A percentile compares a stretch with the other conserved stretches of the same genome.
phyloP scores from a whole-genome alignment of 164 flowering plant species.

The Magnolia officinalis region DNA sequence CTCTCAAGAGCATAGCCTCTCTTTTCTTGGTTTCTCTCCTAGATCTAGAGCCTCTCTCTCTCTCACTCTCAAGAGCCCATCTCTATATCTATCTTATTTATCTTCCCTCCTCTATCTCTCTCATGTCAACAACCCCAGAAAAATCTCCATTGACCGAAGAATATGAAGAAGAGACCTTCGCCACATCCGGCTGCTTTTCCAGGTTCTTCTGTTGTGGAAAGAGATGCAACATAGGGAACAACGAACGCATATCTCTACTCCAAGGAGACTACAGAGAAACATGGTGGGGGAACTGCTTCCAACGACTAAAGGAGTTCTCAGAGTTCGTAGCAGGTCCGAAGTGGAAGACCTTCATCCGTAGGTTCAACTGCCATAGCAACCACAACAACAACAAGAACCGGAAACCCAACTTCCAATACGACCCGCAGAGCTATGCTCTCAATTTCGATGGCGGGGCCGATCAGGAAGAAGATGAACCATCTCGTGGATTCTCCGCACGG shows the following conservation, averaged over 20 bases:
- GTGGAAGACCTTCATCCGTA: conserved; percentile 86
- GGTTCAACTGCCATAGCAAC: conserved; percentile 27
- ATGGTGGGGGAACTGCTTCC: conserved; percentile 25
- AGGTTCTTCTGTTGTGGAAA: neutral
- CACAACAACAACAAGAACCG: conserved; percentile 16
- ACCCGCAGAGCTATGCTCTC: conserved; percentile 65
- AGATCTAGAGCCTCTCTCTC: neutral
- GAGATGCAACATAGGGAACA: neutral
- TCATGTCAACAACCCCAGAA: neutral
- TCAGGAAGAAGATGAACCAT: neutral
- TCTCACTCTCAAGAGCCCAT: neutral
- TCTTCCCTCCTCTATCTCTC: neutral
- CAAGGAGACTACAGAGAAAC: conserved; percentile 16
- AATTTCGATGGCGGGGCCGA: conserved; percentile 64
- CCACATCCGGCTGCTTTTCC: neutral
- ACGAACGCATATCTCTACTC: neutral
- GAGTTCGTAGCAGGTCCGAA: conserved; percentile 73
- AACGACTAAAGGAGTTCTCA: conserved; percentile 63
- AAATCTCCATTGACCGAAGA: neutral
- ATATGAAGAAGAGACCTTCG: neutral
- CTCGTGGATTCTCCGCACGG: conserved; percentile 1
- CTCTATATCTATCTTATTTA: neutral
- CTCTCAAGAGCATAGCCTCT: neutral
- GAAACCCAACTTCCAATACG: conserved; percentile 52
- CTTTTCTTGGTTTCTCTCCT: no score